Conservation (phyloP, 2,329 filamentous ascomycete genomes). For the Phaeosphaeriaceae sp. region DNA sequence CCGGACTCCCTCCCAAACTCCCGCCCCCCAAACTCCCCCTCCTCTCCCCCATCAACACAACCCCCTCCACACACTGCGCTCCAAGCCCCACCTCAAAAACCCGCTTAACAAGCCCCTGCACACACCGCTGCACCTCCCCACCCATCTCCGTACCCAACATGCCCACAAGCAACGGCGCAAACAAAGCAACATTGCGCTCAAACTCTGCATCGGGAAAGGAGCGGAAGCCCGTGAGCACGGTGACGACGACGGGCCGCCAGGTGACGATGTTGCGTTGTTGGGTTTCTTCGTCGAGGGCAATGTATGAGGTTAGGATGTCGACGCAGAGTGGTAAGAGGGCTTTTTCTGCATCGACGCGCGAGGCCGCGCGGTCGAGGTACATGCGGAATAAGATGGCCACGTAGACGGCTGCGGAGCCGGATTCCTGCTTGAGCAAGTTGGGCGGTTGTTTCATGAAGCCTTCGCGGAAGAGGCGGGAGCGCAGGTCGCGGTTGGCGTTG, state of each 20-base stretch:
- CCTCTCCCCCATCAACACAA: no score
- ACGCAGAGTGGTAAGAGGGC: conserved; percentile 93
- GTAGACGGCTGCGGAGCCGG: conserved; percentile 89
- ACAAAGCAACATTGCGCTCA: conserved; percentile 75
- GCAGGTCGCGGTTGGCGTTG: conserved; percentile 95
- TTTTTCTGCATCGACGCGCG: conserved; percentile 81
- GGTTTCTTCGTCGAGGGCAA: conserved; percentile 88
- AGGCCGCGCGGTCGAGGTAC: conserved; percentile 89
- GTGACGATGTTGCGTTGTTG: conserved; percentile 97
- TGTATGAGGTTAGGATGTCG: conserved; percentile 88
- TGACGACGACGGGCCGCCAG: conserved; percentile 96
- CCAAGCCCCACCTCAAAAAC: conserved; percentile 72
- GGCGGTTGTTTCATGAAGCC: conserved; percentile 99
- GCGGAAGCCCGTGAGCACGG: conserved; percentile 91
- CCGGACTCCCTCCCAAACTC: no score
- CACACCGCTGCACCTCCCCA: conserved; percentile 75
- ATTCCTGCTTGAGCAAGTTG: conserved; percentile 96
- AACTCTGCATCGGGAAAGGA: conserved; percentile 84
- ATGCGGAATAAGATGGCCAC: conserved; percentile 95
- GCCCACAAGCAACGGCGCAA: conserved; percentile 86
- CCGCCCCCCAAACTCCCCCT: no score
- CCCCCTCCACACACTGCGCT: no score
- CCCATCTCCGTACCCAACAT: conserved; percentile 83
- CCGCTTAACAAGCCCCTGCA: conserved; percentile 78
- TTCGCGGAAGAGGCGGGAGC: conserved; percentile 93